These are phyloP conservation scores for Shiraia sp. DNA, from an alignment of 2,329 filamentous ascomycete species.

Conservation along the genomic window DNA sequence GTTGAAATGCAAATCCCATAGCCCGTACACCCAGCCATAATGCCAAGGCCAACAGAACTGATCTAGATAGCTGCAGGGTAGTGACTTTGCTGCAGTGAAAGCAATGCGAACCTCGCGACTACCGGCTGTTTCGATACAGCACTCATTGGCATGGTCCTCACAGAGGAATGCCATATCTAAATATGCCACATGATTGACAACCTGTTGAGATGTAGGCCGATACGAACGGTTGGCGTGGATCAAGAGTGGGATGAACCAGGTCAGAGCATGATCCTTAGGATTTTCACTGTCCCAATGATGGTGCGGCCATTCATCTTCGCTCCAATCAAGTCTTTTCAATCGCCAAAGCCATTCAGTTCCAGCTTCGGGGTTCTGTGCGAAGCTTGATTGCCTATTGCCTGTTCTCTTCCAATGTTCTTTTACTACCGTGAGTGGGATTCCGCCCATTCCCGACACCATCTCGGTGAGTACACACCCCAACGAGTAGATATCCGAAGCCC, in stretches of 20 bases:
- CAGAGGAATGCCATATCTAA: neutral
- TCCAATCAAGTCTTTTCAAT: too few relatives aligned
- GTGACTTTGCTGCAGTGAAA: too few relatives aligned
- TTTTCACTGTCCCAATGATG: too few relatives aligned
- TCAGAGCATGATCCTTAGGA: neutral
- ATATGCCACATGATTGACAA: constrained; percentile 4
- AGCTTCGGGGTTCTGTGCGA: constrained; percentile 13
- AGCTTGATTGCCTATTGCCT: constrained; percentile 15
- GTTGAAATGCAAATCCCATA: constrained; percentile 1
- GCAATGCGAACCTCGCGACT: too few relatives aligned
- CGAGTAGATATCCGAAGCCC: constrained; percentile 18
- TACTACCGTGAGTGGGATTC: constrained; percentile 1
- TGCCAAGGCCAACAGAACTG: neutral
- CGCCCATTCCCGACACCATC: constrained; percentile 14
- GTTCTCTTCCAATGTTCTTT: constrained; percentile 10
- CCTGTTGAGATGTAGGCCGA: constrained; percentile 6
- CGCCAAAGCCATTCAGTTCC: constrained; percentile 1
- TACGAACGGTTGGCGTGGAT: neutral
- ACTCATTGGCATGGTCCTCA: neutral
- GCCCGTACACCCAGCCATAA: neutral
- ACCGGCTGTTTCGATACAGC: neutral
- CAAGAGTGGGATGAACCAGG: neutral
- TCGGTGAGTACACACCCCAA: constrained; percentile 20
- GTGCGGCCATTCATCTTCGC: too few relatives aligned
- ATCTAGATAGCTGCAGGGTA: too few relatives aligned